phyloP scores from a whole-genome alignment of 441 rosid genomes.

The Gossypium gossypioides region DNA sequence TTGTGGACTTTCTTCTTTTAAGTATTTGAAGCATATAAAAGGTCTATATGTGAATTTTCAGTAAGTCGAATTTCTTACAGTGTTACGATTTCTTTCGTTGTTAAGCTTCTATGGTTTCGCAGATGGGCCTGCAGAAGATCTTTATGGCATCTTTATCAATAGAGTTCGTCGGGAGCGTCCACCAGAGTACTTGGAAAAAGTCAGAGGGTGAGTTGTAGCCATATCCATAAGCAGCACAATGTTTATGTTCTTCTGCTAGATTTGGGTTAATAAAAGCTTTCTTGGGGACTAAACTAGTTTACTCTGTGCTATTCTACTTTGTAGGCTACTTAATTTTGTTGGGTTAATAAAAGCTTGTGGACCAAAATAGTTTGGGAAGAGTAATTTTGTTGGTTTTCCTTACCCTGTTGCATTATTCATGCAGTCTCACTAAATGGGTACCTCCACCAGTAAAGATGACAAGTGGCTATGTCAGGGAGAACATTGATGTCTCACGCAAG shows the following conservation, averaged over 20 bases:
- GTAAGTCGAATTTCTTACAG: neutral
- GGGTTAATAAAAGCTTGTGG: neutral
- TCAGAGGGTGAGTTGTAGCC: constrained; percentile 58
- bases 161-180: constrained; percentile 69
- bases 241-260: neutral
- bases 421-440: constrained; percentile 94
- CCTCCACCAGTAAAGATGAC: constrained; percentile 94
- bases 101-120: constrained; percentile 3
- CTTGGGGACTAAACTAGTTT: constrained; percentile 4
- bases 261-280: neutral
- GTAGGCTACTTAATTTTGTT: too few species aligned
- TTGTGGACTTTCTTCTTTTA: neutral
- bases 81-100: neutral
- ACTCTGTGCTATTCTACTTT: neutral
- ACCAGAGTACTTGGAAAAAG: constrained; percentile 55
- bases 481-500: constrained; percentile 62
- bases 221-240: neutral
- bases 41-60: neutral
- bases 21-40: neutral
- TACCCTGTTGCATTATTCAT: constrained; percentile 16
- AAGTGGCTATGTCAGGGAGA: constrained; percentile 55
- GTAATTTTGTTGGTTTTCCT: neutral
- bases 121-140: constrained; percentile 96
- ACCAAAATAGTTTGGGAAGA: neutral
- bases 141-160: constrained; percentile 81